A percentile compares a stretch with the other conserved stretches of the same genome.
phyloP scores from a whole-genome alignment of 2,329 filamentous ascomycete species.

The Lasiodiplodia sp. region DNA sequence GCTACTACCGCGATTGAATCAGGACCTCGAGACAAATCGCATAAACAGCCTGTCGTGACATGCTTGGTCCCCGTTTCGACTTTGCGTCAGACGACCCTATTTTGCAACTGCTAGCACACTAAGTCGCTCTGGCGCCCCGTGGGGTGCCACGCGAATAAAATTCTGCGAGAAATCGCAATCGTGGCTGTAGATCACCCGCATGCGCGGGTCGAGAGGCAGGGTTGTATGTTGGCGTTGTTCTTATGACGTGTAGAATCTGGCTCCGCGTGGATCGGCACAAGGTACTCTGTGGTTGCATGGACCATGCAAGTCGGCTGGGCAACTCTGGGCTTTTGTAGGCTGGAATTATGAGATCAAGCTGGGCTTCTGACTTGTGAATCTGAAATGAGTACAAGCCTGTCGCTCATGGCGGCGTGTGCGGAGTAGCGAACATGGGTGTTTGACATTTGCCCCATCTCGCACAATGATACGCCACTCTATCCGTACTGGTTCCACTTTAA shows the following conservation, averaged over 20 bases:
- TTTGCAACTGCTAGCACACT: neutral
- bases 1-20: neutral
- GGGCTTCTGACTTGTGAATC: neutral
- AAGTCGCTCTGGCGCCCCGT: slow-evolving; percentile 1
- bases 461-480: neutral
- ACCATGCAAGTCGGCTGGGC: neutral
- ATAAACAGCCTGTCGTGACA: neutral
- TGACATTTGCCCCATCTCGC: neutral
- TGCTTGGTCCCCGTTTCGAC: neutral
- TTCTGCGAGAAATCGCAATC: neutral
- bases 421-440: neutral
- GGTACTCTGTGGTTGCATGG: neutral
- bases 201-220: neutral
- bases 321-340: neutral
- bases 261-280: slow-evolving; percentile 2
- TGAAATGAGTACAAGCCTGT: neutral
- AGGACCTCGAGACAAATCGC: neutral
- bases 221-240: neutral
- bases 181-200: slow-evolving; percentile 17
- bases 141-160: neutral
- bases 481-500: neutral
- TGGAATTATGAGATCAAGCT: neutral
- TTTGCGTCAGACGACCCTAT: neutral
- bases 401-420: neutral
- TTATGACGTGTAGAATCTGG: neutral